A percentile compares a stretch with the other conserved stretches of the same genome.
Evolutionary conservation across 2,329 filamentous ascomycete species (phyloP).

Genomic region (Aspergillus spinulosporus): DNA sequence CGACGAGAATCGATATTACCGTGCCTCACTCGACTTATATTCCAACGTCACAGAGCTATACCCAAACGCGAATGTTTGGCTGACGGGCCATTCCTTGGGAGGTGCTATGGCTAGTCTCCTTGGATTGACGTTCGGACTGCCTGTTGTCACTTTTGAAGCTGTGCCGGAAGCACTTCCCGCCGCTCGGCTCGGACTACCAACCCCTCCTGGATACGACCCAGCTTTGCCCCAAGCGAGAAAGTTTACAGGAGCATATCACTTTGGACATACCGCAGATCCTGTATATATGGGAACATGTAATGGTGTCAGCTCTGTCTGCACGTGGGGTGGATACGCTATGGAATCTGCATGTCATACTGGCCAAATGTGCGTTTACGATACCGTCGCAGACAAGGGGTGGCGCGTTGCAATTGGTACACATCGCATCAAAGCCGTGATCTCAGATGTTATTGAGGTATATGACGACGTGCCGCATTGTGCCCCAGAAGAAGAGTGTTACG

Average conservation of each 20-base stretch:
- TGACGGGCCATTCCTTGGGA: slow-evolving; percentile 88
- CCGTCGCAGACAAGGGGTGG: slow-evolving; percentile 88
- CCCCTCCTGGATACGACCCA: slow-evolving; percentile 75
- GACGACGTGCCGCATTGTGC: slow-evolving; percentile 76
- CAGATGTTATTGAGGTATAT: slow-evolving; percentile 81
- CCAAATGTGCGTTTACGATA: slow-evolving; percentile 85
- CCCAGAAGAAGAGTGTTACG: slow-evolving; percentile 75
- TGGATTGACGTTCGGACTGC: slow-evolving; percentile 85
- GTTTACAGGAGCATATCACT: slow-evolving; percentile 80
- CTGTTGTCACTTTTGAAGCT: slow-evolving; percentile 89
- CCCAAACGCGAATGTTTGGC: slow-evolving; percentile 79
- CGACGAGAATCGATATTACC: slow-evolving; percentile 88
- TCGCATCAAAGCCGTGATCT: slow-evolving; percentile 83
- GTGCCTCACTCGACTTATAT: slow-evolving; percentile 83
- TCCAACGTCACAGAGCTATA: slow-evolving; percentile 89
- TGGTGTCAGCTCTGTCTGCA: slow-evolving; percentile 82
- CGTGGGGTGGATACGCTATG: slow-evolving; percentile 88
- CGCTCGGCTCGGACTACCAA: slow-evolving; percentile 77
- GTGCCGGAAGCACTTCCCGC: slow-evolving; percentile 88
- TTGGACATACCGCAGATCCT: slow-evolving; percentile 93
- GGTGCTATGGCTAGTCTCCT: slow-evolving; percentile 86
- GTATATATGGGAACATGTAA: slow-evolving; percentile 94
- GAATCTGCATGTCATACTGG: slow-evolving; percentile 92
- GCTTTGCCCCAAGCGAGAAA: slow-evolving; percentile 68
- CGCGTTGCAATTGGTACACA: slow-evolving; percentile 88